Conservation (phyloP, 1,139 yeast genomes). For the Scheffersomyces parashehatae region DNA sequence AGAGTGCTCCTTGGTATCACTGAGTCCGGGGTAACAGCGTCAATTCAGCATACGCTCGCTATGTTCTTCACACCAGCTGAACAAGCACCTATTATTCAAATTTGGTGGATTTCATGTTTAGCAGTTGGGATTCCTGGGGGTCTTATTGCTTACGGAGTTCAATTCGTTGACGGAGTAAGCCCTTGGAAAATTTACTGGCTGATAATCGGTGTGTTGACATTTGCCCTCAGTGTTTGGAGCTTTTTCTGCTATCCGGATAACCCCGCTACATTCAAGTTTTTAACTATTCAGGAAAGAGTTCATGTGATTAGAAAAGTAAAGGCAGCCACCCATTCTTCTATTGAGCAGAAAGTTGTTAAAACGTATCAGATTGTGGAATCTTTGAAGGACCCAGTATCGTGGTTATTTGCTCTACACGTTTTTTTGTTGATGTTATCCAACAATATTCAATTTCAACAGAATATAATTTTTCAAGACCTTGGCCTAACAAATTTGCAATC, state of each 20-base stretch:
- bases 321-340: constrained; percentile 39
- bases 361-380: constrained; percentile 45
- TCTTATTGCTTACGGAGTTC: constrained; percentile 45
- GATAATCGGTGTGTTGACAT: constrained; percentile 44
- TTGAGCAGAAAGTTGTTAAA: constrained; percentile 47
- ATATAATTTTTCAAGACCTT: constrained; percentile 39
- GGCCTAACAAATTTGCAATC: constrained; percentile 47
- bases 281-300: constrained; percentile 40
- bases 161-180: constrained; percentile 28
- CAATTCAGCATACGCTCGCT: constrained; percentile 39
- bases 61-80: constrained; percentile 31
- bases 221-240: constrained; percentile 27
- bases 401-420: constrained; percentile 41
- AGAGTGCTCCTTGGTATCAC: constrained; percentile 48
- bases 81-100: too few relatives aligned
- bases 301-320: constrained; percentile 46
- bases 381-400: constrained; percentile 46
- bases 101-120: constrained; percentile 28
- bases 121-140: constrained; percentile 47
- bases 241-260: constrained; percentile 43
- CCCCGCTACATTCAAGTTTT: constrained; percentile 39
- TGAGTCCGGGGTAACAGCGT: constrained; percentile 30
- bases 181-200: constrained; percentile 42
- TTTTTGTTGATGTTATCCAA: constrained; percentile 47
- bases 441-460: constrained; percentile 49